Percentiles rank a stretch among this genome's conserved stretches.
These are phyloP conservation scores for Pestalotiopsis sp. DNA, from an alignment of 2,329 filamentous ascomycete species.

Conservation along the genomic window DNA sequence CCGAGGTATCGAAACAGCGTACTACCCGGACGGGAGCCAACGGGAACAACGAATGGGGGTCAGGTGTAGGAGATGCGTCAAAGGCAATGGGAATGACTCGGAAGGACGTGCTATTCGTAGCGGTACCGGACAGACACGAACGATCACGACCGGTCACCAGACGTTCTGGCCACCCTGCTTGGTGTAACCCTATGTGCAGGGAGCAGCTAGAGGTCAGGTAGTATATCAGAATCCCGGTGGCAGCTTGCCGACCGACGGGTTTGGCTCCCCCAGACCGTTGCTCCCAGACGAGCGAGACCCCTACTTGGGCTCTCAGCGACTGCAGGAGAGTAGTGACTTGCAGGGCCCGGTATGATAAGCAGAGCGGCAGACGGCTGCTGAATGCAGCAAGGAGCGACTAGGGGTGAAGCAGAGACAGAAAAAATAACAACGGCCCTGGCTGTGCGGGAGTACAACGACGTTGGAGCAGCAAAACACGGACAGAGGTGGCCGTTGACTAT, in stretches of 20 bases:
- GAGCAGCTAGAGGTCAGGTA: not conserved
- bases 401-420: not conserved
- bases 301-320: not conserved
- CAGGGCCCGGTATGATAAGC: not conserved
- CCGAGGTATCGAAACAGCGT: not conserved
- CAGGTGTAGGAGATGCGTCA: not conserved
- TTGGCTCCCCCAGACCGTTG: not conserved
- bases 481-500: not conserved
- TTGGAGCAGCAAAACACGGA: not conserved
- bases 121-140: not conserved
- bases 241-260: not conserved
- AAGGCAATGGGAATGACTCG: not conserved
- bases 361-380: not conserved
- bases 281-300: not conserved
- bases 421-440: not conserved
- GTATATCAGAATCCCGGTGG: not conserved
- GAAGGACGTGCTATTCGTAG: not conserved
- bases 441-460: not conserved
- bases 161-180: not conserved
- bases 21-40: not conserved
- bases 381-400: not conserved
- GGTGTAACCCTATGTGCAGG: not conserved
- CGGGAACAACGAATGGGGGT: not conserved
- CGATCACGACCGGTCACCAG: not conserved
- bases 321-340: not conserved